These are phyloP conservation scores for Leucaena leucocephala DNA, from an alignment of 306 rosid species.

Conservation along the genomic window DNA sequence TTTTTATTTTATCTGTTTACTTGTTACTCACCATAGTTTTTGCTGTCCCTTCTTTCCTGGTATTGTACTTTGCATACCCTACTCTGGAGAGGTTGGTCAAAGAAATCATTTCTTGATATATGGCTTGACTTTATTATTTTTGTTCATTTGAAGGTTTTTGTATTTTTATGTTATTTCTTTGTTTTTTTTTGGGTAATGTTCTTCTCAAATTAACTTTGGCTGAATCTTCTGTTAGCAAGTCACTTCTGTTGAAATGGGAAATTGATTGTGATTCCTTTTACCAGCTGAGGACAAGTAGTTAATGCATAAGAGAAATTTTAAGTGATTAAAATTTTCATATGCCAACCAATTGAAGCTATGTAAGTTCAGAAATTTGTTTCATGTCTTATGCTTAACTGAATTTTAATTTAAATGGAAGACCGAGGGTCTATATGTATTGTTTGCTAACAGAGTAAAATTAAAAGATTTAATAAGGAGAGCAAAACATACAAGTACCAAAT, in stretches of 20 bases:
- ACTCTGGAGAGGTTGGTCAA: constrained; percentile 70
- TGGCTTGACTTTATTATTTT: constrained; percentile 16
- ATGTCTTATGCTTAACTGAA: not conserved
- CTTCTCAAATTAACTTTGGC: constrained; percentile 25
- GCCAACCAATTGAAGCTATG: constrained; percentile 7
- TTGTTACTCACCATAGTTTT: constrained; percentile 71
- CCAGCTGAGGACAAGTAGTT: not conserved
- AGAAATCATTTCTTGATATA: constrained; percentile 70
- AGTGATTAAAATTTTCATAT: constrained; percentile 7
- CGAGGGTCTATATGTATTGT: not conserved
- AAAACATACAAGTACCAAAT: too few species aligned
- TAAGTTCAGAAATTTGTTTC: constrained; percentile 7
- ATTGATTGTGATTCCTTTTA: not conserved
- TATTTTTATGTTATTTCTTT: not conserved
- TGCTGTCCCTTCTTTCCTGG: constrained; percentile 80
- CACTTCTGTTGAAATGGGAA: constrained; percentile 26
- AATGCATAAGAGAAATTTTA: not conserved
- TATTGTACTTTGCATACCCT: constrained; percentile 78
- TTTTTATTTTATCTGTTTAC: constrained; percentile 68
- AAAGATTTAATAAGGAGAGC: too few species aligned
- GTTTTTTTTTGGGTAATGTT: constrained; percentile 23
- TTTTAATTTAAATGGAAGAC: not conserved
- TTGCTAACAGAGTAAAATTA: too few species aligned
- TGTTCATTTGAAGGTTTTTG: constrained; percentile 32
- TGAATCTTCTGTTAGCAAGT: constrained; percentile 27